Evolutionary conservation across 495 filamentous ascomycete genomes (phyloP), one percentile per base, ranked within the genome.

Genomic region (Clohesyomyces aquaticus): DNA sequence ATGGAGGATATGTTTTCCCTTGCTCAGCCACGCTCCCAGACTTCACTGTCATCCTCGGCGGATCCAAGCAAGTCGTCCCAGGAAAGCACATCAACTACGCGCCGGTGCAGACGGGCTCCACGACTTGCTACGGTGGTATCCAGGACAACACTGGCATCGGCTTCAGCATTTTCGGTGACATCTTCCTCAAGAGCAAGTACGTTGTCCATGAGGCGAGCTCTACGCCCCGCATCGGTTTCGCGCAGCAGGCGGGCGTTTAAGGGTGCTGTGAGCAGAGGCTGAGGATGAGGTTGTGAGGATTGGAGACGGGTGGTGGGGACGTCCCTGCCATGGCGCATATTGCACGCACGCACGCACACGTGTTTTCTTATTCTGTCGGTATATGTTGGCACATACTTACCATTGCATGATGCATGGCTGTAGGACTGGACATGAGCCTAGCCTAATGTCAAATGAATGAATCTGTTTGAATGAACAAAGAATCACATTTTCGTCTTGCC

Each of bases 151-250:
- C 76, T 14, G 85, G 84, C 52, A 78, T 90, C 25, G 83, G 79
- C 22, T 83, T 90, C 71, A 80, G 80, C 59, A 91, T 94, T 73
- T 86, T 87, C 55, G 89, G 90, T 42, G 90, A 92, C 61, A 81
- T 91, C 48, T 90, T 89, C 69, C 81, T 94, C 63, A 92, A 93
- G 80, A 82, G 83, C 61, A 85, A 90, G 66, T 91, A 88, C 70
- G 89, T 87, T 19, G 85, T 94, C 3, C 92, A 92, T 67, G 84
- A 92, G 57, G 25, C 28, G 3, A 48, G 41, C 26, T 32, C 38
- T 1, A 59, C 62, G 0, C 55, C 55, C 11, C 18, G 55, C 1
- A 22, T 65, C 19, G 62, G 62, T 6, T 65, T 59, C 21, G 63
- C 63, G 4, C 46, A 66, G 26, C 63, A 66, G 63, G 50, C 41